Percentiles rank a stretch among this genome's conserved stretches.
These are phyloP conservation scores for Linanthus parryae DNA, from an alignment of 148 eudicot genomes.

Conservation along the genomic window DNA sequence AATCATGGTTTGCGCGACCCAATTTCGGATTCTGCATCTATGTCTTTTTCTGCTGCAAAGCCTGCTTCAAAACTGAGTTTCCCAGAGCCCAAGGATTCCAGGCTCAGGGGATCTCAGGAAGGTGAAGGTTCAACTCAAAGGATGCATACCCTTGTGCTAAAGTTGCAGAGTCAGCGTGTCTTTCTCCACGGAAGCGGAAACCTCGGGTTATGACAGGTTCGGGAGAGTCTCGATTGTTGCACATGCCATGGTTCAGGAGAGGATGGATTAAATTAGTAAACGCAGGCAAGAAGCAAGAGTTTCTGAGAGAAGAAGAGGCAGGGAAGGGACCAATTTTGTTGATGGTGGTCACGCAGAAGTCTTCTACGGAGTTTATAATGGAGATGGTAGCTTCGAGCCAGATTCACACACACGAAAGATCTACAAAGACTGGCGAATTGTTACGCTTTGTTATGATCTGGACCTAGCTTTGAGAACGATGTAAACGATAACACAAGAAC, in stretches of 20 bases:
- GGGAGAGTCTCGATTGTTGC: conserved; percentile 48
- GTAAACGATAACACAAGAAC: no score
- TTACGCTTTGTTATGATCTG: no score
- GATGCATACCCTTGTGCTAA: conserved; percentile 57
- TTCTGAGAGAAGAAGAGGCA: conserved; percentile 22
- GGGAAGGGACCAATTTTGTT: conserved; percentile 31
- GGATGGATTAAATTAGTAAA: conserved; percentile 63
- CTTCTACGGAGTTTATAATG: conserved; percentile 53
- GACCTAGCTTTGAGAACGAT: no score
- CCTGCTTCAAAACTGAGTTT: conserved; percentile 19
- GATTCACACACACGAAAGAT: conserved; percentile 45
- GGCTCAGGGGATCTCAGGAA: conserved; percentile 28
- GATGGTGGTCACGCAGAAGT: conserved; percentile 73
- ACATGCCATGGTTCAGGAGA: conserved; percentile 76
- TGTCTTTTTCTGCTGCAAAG: conserved; percentile 5
- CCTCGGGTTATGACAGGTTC: conserved; percentile 24
- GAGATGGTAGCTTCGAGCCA: conserved; percentile 53
- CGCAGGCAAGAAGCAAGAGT: conserved; percentile 37
- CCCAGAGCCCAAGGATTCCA: conserved; percentile 21
- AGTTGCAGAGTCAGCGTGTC: conserved; percentile 56
- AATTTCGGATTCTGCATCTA: conserved; percentile 22
- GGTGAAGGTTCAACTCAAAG: conserved; percentile 25
- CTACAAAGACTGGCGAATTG: conserved; percentile 50
- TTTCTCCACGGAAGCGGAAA: conserved; percentile 29
- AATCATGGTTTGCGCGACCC: conserved; percentile 33